Conservation (phyloP, 441 rosid genomes). For the Omphalea diandra region DNA sequence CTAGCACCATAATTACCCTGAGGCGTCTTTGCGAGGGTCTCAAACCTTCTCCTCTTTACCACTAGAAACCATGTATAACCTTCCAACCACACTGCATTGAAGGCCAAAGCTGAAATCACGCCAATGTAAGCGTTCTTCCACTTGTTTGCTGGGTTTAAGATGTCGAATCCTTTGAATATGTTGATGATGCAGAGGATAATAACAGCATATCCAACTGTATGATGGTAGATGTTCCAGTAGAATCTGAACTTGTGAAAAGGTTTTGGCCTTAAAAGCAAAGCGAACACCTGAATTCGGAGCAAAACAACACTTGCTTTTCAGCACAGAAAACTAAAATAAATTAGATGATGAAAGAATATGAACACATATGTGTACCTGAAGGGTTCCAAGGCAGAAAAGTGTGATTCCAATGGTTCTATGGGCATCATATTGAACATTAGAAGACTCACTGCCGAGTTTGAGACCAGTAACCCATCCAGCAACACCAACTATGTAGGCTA, state of each 20-base stretch:
- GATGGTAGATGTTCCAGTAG: constrained; percentile 84
- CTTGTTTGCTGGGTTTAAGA: constrained; percentile 55
- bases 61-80: constrained; percentile 58
- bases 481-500: constrained; percentile 67
- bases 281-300: constrained; percentile 48
- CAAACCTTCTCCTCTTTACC: constrained; percentile 45
- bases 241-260: constrained; percentile 72
- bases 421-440: constrained; percentile 38
- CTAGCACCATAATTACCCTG: constrained; percentile 23
- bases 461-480: constrained; percentile 85
- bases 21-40: constrained; percentile 26
- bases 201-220: constrained; percentile 48
- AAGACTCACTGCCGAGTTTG: constrained; percentile 61
- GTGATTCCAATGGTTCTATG: constrained; percentile 65
- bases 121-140: constrained; percentile 80
- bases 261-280: constrained; percentile 76
- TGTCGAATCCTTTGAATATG: constrained; percentile 63
- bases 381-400: constrained; percentile 68
- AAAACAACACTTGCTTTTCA: constrained; percentile 11
- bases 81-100: constrained; percentile 45
- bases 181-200: constrained; percentile 56
- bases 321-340: too few relatives aligned
- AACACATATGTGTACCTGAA: constrained; percentile 60
- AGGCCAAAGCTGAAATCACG: constrained; percentile 42
- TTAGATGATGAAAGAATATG: too few relatives aligned